These are phyloP conservation scores for Cymbidium sinense DNA, from an alignment of 106 monocot genomes.

Conservation along the genomic window DNA sequence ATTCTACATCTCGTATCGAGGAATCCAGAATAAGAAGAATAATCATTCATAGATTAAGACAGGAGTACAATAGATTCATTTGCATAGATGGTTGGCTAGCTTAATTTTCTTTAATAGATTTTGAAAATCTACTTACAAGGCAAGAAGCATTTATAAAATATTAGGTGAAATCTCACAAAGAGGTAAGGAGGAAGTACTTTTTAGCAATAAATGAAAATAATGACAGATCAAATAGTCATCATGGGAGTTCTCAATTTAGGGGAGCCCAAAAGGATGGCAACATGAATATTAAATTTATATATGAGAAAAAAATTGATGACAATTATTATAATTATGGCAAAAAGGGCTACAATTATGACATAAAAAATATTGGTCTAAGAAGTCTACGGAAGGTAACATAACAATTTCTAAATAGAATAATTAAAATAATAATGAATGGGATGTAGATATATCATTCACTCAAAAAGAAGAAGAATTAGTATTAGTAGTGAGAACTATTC, in stretches of 20 bases:
- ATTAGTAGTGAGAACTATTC: background rate
- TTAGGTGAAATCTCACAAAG: background rate
- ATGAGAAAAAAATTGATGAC: background rate
- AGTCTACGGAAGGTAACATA: background rate
- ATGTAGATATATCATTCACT: background rate
- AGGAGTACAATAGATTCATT: too few species aligned
- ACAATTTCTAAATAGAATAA: background rate
- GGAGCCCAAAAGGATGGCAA: background rate
- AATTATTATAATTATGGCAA: conserved; percentile 6
- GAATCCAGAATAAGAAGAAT: too few species aligned
- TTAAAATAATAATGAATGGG: background rate
- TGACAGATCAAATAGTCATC: background rate
- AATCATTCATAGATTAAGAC: too few species aligned
- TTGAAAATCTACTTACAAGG: too few species aligned
- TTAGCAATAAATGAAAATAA: background rate
- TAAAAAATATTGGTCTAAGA: background rate
- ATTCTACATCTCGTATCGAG: too few species aligned
- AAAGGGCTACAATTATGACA: background rate
- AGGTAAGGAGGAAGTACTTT: background rate
- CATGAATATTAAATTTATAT: background rate
- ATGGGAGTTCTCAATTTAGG: background rate
- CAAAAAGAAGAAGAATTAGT: background rate
- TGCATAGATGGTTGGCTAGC: background rate
- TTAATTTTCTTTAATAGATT: background rate
- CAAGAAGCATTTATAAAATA: too few species aligned